Conservation (phyloP, 305 asterid species). For the Fraxinus baroniana region DNA sequence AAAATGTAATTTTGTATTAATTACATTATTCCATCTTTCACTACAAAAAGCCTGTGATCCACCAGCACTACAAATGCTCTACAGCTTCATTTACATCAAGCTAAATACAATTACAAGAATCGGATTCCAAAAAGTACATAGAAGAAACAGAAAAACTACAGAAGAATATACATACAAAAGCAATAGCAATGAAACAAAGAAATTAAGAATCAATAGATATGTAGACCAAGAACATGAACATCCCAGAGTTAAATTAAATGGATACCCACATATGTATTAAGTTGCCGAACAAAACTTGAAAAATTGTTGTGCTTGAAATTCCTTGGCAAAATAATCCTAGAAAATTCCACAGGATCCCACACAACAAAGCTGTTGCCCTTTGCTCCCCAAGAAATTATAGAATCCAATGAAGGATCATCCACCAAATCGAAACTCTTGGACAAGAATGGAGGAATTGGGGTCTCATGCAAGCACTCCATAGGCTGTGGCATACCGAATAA, state of each 20-base stretch:
- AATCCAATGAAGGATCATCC: constrained; percentile 60
- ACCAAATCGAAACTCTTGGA: constrained; percentile 80
- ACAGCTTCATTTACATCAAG: constrained; percentile 21
- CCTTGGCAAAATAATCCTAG: constrained; percentile 55
- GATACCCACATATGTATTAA: constrained; percentile 89
- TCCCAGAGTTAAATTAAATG: constrained; percentile 30
- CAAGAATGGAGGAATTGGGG: constrained; percentile 68
- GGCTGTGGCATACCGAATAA: constrained; percentile 49
- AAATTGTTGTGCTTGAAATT: constrained; percentile 88
- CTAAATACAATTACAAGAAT: constrained; percentile 16
- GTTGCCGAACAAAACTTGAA: constrained; percentile 92
- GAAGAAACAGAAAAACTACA: constrained; percentile 25
- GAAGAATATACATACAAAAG: constrained; percentile 3
- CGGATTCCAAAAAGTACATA: constrained; percentile 17
- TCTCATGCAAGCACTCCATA: constrained; percentile 49
- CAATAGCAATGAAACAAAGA: constrained; percentile 6
- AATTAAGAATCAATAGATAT: constrained; percentile 18
- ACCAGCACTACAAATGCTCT: not conserved
- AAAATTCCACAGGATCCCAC: constrained; percentile 70
- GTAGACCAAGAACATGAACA: constrained; percentile 15
- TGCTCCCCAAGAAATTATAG: constrained; percentile 60
- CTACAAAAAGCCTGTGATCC: constrained; percentile 5
- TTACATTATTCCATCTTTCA: not conserved
- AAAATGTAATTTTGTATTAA: not conserved
- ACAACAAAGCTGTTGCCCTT: constrained; percentile 72